Conservation (phyloP, 768 basidiomycete genomes). For the Boletellus ananas region DNA sequence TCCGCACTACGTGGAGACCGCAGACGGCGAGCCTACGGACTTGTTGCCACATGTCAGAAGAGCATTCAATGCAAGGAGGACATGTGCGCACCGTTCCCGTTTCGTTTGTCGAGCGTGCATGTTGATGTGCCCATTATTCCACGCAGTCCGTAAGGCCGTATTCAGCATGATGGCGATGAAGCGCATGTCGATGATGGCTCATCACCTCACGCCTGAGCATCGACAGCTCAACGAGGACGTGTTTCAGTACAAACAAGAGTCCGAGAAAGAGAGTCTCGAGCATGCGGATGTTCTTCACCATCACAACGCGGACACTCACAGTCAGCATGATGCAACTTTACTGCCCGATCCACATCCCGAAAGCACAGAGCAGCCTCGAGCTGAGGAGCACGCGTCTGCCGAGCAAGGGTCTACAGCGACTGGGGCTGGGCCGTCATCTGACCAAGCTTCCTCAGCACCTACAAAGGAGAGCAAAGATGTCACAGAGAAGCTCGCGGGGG, state of each 20-base stretch:
- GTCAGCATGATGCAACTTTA: background rate
- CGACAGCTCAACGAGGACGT: slow-evolving; percentile 57
- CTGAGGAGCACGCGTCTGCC: background rate
- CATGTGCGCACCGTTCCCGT: slow-evolving; percentile 52
- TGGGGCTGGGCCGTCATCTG: background rate
- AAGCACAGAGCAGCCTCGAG: background rate
- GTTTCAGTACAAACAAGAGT: slow-evolving; percentile 73
- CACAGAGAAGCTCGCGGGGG: slow-evolving; percentile 25
- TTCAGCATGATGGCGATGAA: slow-evolving; percentile 83
- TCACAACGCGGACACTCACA: slow-evolving; percentile 32
- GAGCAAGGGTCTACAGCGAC: slow-evolving; percentile 3
- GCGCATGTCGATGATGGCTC: slow-evolving; percentile 60
- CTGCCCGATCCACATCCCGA: background rate
- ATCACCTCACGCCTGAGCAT: slow-evolving; percentile 39
- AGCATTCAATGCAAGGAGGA: slow-evolving; percentile 82
- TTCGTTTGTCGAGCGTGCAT: background rate
- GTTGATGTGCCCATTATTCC: slow-evolving; percentile 3
- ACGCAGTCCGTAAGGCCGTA: slow-evolving; percentile 81
- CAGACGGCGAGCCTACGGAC: slow-evolving; percentile 60
- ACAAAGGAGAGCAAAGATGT: slow-evolving; percentile 20
- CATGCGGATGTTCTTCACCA: slow-evolving; percentile 48
- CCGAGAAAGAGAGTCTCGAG: slow-evolving; percentile 49
- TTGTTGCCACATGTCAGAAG: slow-evolving; percentile 87
- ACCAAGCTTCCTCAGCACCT: slow-evolving; percentile 1
- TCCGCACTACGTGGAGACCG: slow-evolving; percentile 65